These are phyloP conservation scores for Brasenia schreberi DNA, from an alignment of 164 flowering plant species.

Conservation along the genomic window DNA sequence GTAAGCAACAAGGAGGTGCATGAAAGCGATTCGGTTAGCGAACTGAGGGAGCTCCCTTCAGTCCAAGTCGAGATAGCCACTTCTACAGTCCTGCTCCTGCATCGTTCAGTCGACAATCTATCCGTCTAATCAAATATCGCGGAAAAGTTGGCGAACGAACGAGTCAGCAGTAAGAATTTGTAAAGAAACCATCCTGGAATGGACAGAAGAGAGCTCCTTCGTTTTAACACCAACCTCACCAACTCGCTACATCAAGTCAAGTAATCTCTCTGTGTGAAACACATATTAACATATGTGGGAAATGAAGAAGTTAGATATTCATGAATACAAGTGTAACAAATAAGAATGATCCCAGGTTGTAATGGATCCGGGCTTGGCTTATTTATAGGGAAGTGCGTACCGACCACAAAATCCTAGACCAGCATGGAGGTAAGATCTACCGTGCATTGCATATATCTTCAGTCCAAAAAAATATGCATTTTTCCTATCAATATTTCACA, in stretches of 20 bases:
- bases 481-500: too few relatives aligned
- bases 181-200: conserved; percentile 11
- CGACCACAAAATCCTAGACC: background rate
- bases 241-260: too few relatives aligned
- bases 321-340: background rate
- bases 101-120: conserved; percentile 21
- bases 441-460: background rate
- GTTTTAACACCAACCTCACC: background rate
- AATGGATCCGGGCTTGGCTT: background rate
- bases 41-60: conserved; percentile 29
- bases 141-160: conserved; percentile 27
- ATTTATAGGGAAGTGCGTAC: background rate
- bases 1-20: background rate
- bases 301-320: too few relatives aligned
- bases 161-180: conserved; percentile 25
- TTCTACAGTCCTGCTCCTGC: conserved; percentile 21
- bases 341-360: background rate
- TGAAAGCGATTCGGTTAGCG: background rate
- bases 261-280: background rate
- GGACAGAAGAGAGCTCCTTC: conserved; percentile 27
- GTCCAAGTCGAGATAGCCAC: conserved; percentile 23
- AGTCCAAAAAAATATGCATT: too few relatives aligned
- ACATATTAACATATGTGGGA: too few relatives aligned
- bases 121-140: conserved; percentile 1
- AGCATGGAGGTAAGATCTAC: background rate